Conservation (phyloP, 1,284 basidiomycete genomes). For the Flammula alnicola region DNA sequence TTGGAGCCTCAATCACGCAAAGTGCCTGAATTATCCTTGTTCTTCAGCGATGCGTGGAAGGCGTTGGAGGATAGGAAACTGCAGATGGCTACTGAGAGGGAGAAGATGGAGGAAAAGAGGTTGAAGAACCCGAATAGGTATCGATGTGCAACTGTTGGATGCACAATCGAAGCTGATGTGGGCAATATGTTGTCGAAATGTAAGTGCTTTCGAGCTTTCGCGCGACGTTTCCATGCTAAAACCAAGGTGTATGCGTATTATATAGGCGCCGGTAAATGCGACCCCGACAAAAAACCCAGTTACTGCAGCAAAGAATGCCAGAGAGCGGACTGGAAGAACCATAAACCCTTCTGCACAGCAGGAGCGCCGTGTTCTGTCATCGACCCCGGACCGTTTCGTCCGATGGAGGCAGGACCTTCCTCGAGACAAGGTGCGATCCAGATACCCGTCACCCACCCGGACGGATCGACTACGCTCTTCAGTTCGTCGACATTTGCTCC, state of each 20-base stretch:
- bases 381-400: too few species aligned
- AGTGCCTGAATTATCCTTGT: slow-evolving; percentile 21
- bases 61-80: slow-evolving; percentile 26
- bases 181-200: slow-evolving; percentile 31
- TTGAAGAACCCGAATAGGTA: slow-evolving; percentile 34
- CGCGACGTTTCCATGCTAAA: background rate
- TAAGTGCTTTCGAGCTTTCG: slow-evolving; percentile 12
- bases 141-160: slow-evolving; percentile 32
- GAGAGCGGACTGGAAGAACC: slow-evolving; percentile 35
- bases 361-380: slow-evolving; percentile 37
- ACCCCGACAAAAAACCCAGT: too few species aligned
- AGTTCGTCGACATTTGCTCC: slow-evolving; percentile 31
- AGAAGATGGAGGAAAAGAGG: slow-evolving; percentile 28
- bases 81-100: slow-evolving; percentile 23
- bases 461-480: slow-evolving; percentile 26
- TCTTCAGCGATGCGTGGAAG: slow-evolving; percentile 27
- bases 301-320: slow-evolving; percentile 35
- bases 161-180: slow-evolving; percentile 31
- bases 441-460: slow-evolving; percentile 26
- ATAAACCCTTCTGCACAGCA: slow-evolving; percentile 23
- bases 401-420: slow-evolving; percentile 2
- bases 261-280: slow-evolving; percentile 36
- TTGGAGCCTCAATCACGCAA: slow-evolving; percentile 14
- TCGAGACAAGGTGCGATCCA: slow-evolving; percentile 25
- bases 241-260: too few species aligned